Base-by-base conservation (phyloP, 768 basidiomycete genomes). In the Russula lepida region DNA sequence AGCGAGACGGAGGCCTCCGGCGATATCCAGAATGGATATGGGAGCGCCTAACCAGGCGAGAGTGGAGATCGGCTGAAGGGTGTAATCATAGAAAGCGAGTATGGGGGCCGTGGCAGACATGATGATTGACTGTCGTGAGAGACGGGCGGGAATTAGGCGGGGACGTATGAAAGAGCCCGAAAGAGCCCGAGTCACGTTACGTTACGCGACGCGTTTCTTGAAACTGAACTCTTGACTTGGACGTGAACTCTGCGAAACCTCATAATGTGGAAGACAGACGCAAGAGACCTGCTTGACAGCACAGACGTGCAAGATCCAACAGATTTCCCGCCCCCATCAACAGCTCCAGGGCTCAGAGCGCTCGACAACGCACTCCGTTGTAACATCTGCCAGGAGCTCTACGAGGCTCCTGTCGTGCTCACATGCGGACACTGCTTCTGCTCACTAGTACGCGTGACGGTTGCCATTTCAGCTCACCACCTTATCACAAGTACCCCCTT, bases 361-460 rank as follows among this genome's bases (percentile, higher is more conserved):
- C 68, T 77, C 33, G 77, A 78, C 64, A 64, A 66, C 44, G 68
- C 72, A 6, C 58, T 76, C 27, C 68, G 73, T 41, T 78, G 77
- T 60, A 72, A 73, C 35, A 77, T 78, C 43, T 78, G 77, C 63
- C 74, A 75, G 63, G 74, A 76, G 37, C 67, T 73, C 19, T 74
- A 73, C 55, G 66, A 63, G 1, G 74, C 68, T 6, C 77, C 77
- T 4, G 75, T 78, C 55, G 67, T 71, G 33, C 71, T 78, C 39
- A 58, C 69, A 6, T 77, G 77, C 63, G 76, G 76, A 15, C 77
- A 78, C 59, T 71, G 72, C 3, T 78, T 77, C 68, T 78, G 77
- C 67, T 72, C 70, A 23, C 65, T 73, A 47, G 72, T 73, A 56
- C 58, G 69, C 63, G 28, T 23, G 37, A 49, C 21, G 44, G 11